phyloP scores from a whole-genome alignment of 2,329 filamentous ascomycete species.

The Arthrobotrys iridis region DNA sequence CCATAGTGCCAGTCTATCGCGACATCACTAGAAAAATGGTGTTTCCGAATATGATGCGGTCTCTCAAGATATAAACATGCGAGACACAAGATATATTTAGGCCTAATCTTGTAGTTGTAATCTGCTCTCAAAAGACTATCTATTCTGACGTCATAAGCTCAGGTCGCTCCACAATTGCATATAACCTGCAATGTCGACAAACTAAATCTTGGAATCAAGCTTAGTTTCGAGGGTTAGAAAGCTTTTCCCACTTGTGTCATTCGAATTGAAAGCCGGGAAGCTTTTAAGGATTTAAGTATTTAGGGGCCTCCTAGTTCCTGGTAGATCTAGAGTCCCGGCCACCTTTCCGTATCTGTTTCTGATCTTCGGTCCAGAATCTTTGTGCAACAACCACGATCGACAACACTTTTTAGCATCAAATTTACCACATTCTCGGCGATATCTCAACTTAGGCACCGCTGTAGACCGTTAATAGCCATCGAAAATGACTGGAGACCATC shows the following conservation, averaged over 20 bases:
- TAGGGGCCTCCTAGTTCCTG: not conserved
- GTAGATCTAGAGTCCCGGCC: not conserved
- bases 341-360: not conserved
- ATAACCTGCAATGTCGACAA: not conserved
- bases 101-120: not conserved
- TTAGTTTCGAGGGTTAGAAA: too few species aligned
- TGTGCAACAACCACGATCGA: conserved; percentile 6
- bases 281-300: conserved; percentile 1
- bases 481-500: not conserved
- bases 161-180: conserved; percentile 5
- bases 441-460: not conserved
- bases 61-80: not conserved
- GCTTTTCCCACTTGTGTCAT: too few species aligned
- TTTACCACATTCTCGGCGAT: conserved; percentile 10
- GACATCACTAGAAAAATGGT: too few species aligned
- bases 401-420: conserved; percentile 19
- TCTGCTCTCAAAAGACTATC: not conserved
- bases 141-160: not conserved
- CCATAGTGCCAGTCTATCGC: too few species aligned
- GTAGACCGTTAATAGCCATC: not conserved
- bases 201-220: not conserved
- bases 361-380: conserved; percentile 16
- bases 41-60: too few species aligned
- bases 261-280: too few species aligned
- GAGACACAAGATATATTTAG: not conserved